phyloP scores from a whole-genome alignment of 1,284 basidiomycete genomes.

The Puccinia coronata region DNA sequence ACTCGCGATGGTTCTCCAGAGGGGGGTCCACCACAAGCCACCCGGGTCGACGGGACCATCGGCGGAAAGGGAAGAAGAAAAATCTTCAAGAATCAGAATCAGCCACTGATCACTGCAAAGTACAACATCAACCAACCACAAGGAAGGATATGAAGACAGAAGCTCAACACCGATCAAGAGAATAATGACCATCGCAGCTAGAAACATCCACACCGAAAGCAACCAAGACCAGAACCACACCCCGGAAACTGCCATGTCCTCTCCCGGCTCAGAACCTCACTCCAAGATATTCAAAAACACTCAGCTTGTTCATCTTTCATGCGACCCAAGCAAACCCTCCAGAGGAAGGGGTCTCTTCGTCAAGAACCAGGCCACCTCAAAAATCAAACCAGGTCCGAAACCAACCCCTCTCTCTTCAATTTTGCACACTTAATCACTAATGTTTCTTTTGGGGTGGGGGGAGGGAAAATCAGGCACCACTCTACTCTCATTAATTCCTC shows the following conservation, averaged over 20 bases:
- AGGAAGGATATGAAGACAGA: background rate
- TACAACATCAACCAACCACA: too few relatives aligned
- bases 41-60: too few relatives aligned
- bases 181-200: background rate
- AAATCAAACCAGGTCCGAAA: slow-evolving; percentile 25
- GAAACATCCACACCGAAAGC: background rate
- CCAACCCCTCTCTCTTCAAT: background rate
- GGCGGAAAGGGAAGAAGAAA: background rate
- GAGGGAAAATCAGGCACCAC: slow-evolving; percentile 64
- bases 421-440: too few relatives aligned
- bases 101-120: too few relatives aligned
- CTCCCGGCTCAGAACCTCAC: background rate
- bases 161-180: background rate
- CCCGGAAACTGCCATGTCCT: background rate
- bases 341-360: slow-evolving; percentile 17
- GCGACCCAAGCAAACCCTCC: background rate
- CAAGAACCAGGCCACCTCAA: background rate
- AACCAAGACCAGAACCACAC: background rate
- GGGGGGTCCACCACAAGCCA: background rate
- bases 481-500: slow-evolving; percentile 66
- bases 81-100: too few relatives aligned
- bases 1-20: background rate
- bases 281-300: slow-evolving; percentile 20
- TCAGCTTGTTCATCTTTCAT: background rate
- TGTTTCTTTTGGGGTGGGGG: too few relatives aligned